These are phyloP conservation scores for Tetrapisispora namnaoensis DNA, from an alignment of 805 yeast species.

Conservation along the genomic window DNA sequence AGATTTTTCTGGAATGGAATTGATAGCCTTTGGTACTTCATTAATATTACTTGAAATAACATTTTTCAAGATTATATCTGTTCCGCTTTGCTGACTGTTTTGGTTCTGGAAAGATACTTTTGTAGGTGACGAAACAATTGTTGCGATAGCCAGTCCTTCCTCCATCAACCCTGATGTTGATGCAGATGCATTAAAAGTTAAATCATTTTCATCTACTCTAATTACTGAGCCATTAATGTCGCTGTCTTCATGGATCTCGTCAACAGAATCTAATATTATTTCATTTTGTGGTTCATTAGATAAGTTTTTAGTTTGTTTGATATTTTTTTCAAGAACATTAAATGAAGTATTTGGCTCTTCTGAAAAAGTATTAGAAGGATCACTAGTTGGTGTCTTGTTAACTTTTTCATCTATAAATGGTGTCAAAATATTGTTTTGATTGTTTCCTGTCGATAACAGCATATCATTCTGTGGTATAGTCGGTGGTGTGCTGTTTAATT, in stretches of 20 bases:
- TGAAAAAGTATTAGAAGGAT: not conserved
- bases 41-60: not conserved
- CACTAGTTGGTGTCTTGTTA: not conserved
- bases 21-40: not conserved
- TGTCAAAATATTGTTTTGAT: constrained; percentile 1
- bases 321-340: not conserved
- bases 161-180: not conserved
- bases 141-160: not conserved
- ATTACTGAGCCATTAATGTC: not conserved
- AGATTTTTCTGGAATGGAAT: not conserved
- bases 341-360: not conserved
- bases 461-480: not conserved
- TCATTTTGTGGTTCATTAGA: constrained; percentile 2
- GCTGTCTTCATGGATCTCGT: not conserved
- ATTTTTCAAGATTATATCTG: not conserved
- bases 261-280: too few species aligned
- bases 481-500: not conserved
- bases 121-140: not conserved
- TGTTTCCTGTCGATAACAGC: not conserved
- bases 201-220: not conserved
- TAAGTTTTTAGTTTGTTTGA: not conserved
- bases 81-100: not conserved
- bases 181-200: not conserved
- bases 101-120: not conserved
- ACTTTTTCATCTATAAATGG: not conserved